Percentiles rank a stretch among this genome's conserved stretches.
These are phyloP conservation scores for Calophaca sinica DNA, from an alignment of 306 rosid species.

Conservation along the genomic window DNA sequence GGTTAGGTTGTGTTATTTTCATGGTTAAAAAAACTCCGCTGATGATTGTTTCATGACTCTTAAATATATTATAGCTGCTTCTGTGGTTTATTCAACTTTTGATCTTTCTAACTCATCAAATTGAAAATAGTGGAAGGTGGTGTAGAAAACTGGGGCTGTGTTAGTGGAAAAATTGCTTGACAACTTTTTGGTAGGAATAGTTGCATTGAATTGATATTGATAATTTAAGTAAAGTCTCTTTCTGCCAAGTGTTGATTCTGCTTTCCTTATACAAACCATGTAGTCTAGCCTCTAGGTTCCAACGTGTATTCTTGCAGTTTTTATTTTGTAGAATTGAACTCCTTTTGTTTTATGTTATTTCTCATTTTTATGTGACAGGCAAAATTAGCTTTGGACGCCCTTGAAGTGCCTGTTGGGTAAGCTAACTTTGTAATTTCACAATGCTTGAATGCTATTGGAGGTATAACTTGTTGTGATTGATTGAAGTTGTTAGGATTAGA, in stretches of 20 bases:
- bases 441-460: background rate
- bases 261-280: background rate
- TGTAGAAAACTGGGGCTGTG: background rate
- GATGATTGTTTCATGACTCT: background rate
- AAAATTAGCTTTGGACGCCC: constrained; percentile 67
- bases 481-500: background rate
- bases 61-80: background rate
- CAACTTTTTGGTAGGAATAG: background rate
- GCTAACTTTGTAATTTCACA: constrained; percentile 23
- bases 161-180: background rate
- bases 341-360: constrained; percentile 13
- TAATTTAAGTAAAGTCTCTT: background rate
- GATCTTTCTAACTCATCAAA: background rate
- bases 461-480: constrained; percentile 16
- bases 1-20: background rate
- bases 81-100: background rate
- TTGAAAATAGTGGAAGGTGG: background rate
- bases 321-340: constrained; percentile 21
- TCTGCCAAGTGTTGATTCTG: constrained; percentile 1
- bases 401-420: constrained; percentile 97
- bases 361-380: constrained; percentile 57
- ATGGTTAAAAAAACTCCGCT: background rate
- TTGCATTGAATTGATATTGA: constrained; percentile 3
- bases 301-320: background rate
- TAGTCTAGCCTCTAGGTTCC: background rate